Evolutionary conservation across 1,284 basidiomycete species (phyloP).

Genomic region (Heterobasidion annosum): DNA sequence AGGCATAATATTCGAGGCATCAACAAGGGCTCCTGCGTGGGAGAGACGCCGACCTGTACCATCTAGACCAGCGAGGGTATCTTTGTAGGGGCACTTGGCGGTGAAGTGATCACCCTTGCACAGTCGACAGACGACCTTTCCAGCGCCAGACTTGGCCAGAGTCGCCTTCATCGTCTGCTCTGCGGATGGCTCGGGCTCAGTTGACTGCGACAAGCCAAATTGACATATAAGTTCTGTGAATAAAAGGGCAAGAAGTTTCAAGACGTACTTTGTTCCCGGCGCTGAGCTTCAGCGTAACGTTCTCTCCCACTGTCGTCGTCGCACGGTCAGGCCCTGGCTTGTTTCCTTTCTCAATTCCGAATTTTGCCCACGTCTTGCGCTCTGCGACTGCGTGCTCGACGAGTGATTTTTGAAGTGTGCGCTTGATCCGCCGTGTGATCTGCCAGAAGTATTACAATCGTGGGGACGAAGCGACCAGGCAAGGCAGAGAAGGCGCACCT

Average conservation of each 20-base stretch:
- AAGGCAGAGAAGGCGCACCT: slow-evolving; percentile 39
- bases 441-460: slow-evolving; percentile 18
- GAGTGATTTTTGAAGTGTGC: slow-evolving; percentile 84
- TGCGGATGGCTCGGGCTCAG: slow-evolving; percentile 62
- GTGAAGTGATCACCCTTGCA: slow-evolving; percentile 99
- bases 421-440: slow-evolving; percentile 84
- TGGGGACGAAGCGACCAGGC: neutral
- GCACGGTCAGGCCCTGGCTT: slow-evolving; percentile 86
- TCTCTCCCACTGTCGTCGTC: slow-evolving; percentile 95
- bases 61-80: slow-evolving; percentile 79
- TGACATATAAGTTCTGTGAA: neutral
- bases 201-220: slow-evolving; percentile 21
- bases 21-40: slow-evolving; percentile 1
- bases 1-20: neutral
- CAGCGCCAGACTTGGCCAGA: slow-evolving; percentile 65
- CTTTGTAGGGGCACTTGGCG: slow-evolving; percentile 97
- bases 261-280: slow-evolving; percentile 73
- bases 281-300: slow-evolving; percentile 76
- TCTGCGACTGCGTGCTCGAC: slow-evolving; percentile 93
- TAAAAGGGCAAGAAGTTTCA: neutral
- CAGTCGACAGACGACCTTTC: slow-evolving; percentile 88
- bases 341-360: slow-evolving; percentile 87
- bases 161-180: slow-evolving; percentile 67
- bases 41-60: slow-evolving; percentile 32
- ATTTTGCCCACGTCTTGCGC: slow-evolving; percentile 91